Percentiles rank a stretch among this genome's conserved stretches.
Conservation (phyloP, 208 protist species). For the Acanthamoeba triangularis region DNA sequence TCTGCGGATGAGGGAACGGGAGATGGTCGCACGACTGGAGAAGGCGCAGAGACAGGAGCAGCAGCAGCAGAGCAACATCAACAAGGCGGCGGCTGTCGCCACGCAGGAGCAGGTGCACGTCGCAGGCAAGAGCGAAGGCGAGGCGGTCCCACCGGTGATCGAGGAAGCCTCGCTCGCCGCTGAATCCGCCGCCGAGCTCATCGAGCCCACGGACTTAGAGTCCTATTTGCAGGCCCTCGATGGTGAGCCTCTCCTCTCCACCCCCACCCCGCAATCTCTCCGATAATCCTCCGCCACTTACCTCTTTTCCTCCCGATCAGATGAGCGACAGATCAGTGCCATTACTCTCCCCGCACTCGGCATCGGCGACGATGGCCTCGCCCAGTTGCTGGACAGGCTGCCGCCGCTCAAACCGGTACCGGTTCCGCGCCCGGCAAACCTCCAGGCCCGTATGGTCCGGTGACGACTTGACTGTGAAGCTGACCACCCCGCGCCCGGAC, state of each 20-base stretch:
- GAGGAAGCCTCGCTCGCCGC: neutral
- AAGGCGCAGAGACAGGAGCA: neutral
- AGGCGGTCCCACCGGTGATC: neutral
- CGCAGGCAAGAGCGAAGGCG: neutral
- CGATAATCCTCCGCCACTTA: neutral
- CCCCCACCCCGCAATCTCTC: neutral
- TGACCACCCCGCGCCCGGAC: no score
- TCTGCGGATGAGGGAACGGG: neutral
- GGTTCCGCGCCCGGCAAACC: no score
- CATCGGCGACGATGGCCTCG: conserved; percentile 22
- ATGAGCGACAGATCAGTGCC: neutral
- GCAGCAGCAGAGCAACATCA: neutral
- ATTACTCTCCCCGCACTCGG: neutral
- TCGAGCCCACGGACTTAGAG: conserved; percentile 1
- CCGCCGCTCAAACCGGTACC: neutral
- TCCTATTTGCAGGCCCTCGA: neutral
- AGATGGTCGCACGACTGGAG: neutral
- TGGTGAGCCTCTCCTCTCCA: neutral
- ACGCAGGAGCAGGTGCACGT: neutral
- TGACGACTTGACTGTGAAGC: no score
- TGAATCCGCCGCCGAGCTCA: neutral
- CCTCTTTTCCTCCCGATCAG: neutral
- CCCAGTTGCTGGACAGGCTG: neutral
- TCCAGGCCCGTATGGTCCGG: no score
- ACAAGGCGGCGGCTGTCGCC: neutral